These are phyloP conservation scores for Hyphopichia khmerensis DNA, from an alignment of 1,139 yeast species.

Conservation along the genomic window DNA sequence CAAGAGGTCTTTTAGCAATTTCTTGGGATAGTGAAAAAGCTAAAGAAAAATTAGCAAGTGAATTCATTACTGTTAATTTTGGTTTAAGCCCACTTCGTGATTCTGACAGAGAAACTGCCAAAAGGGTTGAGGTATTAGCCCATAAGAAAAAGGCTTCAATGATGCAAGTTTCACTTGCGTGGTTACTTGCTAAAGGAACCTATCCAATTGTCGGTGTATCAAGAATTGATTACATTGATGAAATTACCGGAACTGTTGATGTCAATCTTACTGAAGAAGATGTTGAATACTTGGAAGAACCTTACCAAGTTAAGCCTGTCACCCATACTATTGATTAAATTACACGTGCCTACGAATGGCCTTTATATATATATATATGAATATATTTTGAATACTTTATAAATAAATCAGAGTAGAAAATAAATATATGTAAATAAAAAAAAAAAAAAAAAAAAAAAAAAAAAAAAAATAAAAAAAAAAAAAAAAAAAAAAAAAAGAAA, in stretches of 20 bases:
- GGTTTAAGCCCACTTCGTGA: neutral
- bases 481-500: neutral
- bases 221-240: slow-evolving; percentile 46
- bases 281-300: slow-evolving; percentile 42
- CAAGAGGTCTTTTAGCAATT: slow-evolving; percentile 9
- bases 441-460: too few relatives aligned
- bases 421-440: too few relatives aligned
- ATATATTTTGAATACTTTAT: too few relatives aligned
- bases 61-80: neutral
- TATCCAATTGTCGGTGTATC: slow-evolving; percentile 53
- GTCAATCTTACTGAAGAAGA: slow-evolving; percentile 45
- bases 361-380: too few relatives aligned
- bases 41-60: neutral
- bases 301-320: too few relatives aligned
- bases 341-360: too few relatives aligned
- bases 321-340: neutral
- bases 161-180: slow-evolving; percentile 53
- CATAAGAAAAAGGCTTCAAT: slow-evolving; percentile 38
- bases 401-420: too few relatives aligned
- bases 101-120: slow-evolving; percentile 35
- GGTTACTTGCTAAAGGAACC: slow-evolving; percentile 49
- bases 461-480: too few relatives aligned
- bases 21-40: slow-evolving; percentile 4
- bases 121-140: slow-evolving; percentile 51
- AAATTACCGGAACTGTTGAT: slow-evolving; percentile 42